Evolutionary conservation across 148 eudicot genomes (phyloP), one percentile per base, ranked within the genome.

Genomic region (Agrostemma githago): DNA sequence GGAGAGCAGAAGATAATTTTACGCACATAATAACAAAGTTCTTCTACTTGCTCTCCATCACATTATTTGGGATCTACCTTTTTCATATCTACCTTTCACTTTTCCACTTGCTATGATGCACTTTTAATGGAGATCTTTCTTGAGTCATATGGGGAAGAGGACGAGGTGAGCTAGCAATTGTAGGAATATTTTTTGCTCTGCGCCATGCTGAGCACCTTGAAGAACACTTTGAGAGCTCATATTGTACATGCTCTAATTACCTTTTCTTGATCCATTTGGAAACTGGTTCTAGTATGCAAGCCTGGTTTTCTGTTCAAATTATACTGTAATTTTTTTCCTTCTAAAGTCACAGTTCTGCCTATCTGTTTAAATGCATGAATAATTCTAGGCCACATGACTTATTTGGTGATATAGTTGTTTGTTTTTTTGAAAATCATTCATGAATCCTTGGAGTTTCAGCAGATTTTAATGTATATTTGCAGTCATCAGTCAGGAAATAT

Each of bases 401-500:
- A 37, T 38, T 17, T 38, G 14, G 6, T 65, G 37, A 37, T 7
- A 63, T 16, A 15, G 34, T 60, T 3, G 3, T 14, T 56, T 15
- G 10, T 26, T 72, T 58, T 19, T n/a, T 26, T 8, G 6, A 63
- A 38, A 16, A 37, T 54, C 41, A 19, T 42, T 15, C 44, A 16
- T 2, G 4, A 46, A 48, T 39, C 37, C 11, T 70, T n/a, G 21
- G 34, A 9, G 14, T 61, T 72, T 17, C 53, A 39, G 19, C 71
- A 75, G 3, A 39, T 62, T 21, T 26, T 71, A 67, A 40, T 78
- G 72, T 70, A 38, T 70, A 74, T 54, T 63, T 81, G 76, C 91
- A 93, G 98, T 77, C 98, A 58, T 89, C 84, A 80, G 84, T 91
- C 58, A 97, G 88, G 68, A 86, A 85, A 78, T 69, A 79, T 76